A percentile compares a stretch with the other conserved stretches of the same genome.
Conservation (phyloP, 2,329 filamentous ascomycete species). For the Westerdykella aurantiaca region DNA sequence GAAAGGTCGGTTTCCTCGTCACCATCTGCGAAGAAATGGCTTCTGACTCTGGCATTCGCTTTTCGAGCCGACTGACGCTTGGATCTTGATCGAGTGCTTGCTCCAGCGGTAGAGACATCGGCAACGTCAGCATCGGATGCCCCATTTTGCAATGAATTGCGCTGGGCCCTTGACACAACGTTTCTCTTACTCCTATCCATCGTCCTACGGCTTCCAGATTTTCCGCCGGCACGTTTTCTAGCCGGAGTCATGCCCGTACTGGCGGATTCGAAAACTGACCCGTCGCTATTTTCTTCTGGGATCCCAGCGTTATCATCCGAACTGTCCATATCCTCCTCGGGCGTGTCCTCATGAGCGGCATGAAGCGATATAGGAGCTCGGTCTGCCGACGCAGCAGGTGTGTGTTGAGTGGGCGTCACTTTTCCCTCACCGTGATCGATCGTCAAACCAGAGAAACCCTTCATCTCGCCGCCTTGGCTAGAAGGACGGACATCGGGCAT, state of each 20-base stretch:
- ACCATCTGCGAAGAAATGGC: slow-evolving; percentile 29
- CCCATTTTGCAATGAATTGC: too few species aligned
- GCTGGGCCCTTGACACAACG: too few species aligned
- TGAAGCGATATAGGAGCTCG: slow-evolving; percentile 35
- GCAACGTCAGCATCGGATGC: too few species aligned
- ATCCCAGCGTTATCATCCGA: slow-evolving; percentile 5
- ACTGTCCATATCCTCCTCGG: slow-evolving; percentile 3
- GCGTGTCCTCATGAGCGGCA: slow-evolving; percentile 21
- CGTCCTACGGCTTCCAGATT: too few species aligned
- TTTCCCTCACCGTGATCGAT: slow-evolving; percentile 29
- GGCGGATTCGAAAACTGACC: too few species aligned
- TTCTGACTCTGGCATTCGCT: slow-evolving; percentile 27
- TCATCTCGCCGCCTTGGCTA: slow-evolving; percentile 3
- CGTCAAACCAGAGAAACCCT: slow-evolving; percentile 19
- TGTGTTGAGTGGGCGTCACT: not conserved
- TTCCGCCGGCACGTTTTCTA: too few species aligned
- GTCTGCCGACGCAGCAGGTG: slow-evolving; percentile 10
- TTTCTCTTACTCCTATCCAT: too few species aligned
- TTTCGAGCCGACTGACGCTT: slow-evolving; percentile 24
- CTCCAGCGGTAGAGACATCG: too few species aligned
- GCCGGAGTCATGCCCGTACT: too few species aligned
- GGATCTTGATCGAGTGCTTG: slow-evolving; percentile 9
- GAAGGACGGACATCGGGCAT: too few species aligned
- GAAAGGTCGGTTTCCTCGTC: slow-evolving; percentile 30
- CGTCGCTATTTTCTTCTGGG: too few species aligned